These are phyloP conservation scores for Cruciata laevipes DNA, from an alignment of 257 asterid species.

Conservation along the genomic window DNA sequence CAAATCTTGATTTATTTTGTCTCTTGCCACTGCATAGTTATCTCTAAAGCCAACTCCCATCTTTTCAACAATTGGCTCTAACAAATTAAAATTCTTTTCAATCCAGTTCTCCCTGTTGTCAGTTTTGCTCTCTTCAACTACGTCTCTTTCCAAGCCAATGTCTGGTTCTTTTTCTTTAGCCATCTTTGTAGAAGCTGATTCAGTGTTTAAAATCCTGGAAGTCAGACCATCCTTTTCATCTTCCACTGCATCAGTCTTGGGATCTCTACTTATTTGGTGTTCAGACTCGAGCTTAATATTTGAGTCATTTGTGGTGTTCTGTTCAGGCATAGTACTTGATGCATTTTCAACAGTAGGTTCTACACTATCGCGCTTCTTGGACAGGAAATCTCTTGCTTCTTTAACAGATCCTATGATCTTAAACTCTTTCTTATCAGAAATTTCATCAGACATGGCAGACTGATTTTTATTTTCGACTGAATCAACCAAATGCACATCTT, in stretches of 20 bases:
- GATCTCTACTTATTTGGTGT: conserved; percentile 17
- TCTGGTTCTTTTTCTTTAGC: conserved; percentile 19
- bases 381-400: conserved; percentile 82
- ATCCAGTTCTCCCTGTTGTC: conserved; percentile 62
- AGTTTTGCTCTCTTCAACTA: conserved; percentile 21
- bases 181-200: conserved; percentile 14
- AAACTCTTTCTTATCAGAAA: conserved; percentile 30
- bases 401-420: conserved; percentile 63
- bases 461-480: conserved; percentile 16
- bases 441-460: conserved; percentile 16
- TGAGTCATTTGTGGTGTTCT: conserved; percentile 18
- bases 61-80: conserved; percentile 70
- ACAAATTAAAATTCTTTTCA: conserved; percentile 70
- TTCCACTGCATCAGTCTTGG: conserved; percentile 25
- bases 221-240: conserved; percentile 17
- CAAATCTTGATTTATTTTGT: conserved; percentile 44
- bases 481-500: conserved; percentile 21
- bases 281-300: conserved; percentile 17
- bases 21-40: conserved; percentile 60
- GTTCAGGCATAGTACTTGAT: conserved; percentile 16
- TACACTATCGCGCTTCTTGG: conserved; percentile 33
- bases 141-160: conserved; percentile 21
- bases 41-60: conserved; percentile 67
- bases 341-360: conserved; percentile 31
- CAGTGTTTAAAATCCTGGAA: conserved; percentile 24